Evolutionary conservation across 345 rosid genomes (phyloP).

Genomic region (Trapa bicornis): DNA sequence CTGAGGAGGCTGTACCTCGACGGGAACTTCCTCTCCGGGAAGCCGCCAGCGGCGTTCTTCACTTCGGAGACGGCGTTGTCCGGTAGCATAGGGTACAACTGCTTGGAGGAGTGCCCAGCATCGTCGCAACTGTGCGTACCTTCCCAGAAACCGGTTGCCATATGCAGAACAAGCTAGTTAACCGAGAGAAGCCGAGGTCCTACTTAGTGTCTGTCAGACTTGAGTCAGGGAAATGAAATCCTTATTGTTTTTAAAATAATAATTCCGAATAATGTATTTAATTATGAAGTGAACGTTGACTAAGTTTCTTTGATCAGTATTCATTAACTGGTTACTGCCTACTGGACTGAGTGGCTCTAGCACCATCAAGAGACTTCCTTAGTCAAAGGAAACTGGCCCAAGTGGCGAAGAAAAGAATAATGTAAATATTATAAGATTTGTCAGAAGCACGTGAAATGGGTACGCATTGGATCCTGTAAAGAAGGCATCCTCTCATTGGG

Average conservation of each 20-base stretch:
- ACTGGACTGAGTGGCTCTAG: too few relatives aligned
- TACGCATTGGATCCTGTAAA: too few relatives aligned
- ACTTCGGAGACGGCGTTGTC: slow-evolving; percentile 20
- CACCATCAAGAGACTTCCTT: too few relatives aligned
- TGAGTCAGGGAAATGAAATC: background rate
- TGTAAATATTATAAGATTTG: too few relatives aligned
- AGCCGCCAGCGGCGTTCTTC: slow-evolving; percentile 52
- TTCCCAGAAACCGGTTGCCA: slow-evolving; percentile 54
- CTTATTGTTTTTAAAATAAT: background rate
- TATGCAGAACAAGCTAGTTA: slow-evolving; percentile 54
- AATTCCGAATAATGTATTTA: background rate
- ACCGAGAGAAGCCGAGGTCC: slow-evolving; percentile 57
- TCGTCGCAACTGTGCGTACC: slow-evolving; percentile 62
- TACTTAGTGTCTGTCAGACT: slow-evolving; percentile 10
- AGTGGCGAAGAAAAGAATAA: too few relatives aligned
- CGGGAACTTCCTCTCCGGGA: slow-evolving; percentile 75
- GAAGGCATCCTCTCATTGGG: too few relatives aligned
- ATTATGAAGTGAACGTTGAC: too few relatives aligned
- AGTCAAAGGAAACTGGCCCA: too few relatives aligned
- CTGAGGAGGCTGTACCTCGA: slow-evolving; percentile 58
- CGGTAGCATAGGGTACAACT: slow-evolving; percentile 88
- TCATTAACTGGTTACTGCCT: too few relatives aligned
- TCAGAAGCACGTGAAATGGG: too few relatives aligned
- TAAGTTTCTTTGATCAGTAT: too few relatives aligned
- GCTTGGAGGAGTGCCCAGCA: slow-evolving; percentile 67